Conservation (phyloP, 2,329 filamentous ascomycete species). For the Botryotinia globosa region DNA sequence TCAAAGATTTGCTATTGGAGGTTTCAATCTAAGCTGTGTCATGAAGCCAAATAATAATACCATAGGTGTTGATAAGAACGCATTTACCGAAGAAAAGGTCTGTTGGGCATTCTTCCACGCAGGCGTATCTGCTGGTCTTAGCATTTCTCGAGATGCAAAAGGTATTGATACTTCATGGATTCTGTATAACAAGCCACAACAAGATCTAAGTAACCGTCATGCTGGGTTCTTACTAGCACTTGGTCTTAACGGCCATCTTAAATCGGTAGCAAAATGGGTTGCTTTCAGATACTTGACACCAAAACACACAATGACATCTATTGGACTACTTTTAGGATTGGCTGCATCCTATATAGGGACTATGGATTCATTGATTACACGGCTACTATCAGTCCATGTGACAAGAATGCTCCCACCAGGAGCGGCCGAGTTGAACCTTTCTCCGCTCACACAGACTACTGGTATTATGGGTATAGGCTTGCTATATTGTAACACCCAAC, state of each 20-base stretch:
- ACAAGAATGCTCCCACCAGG: slow-evolving; percentile 90
- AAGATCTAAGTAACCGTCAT: slow-evolving; percentile 91
- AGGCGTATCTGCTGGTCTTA: slow-evolving; percentile 86
- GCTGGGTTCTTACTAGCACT: slow-evolving; percentile 89
- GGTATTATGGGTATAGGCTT: slow-evolving; percentile 96
- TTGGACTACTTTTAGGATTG: slow-evolving; percentile 86
- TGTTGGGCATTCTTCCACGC: slow-evolving; percentile 99
- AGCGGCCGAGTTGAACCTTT: slow-evolving; percentile 90
- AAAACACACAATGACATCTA: slow-evolving; percentile 98
- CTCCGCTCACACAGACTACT: slow-evolving; percentile 88
- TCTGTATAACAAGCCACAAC: slow-evolving; percentile 86
- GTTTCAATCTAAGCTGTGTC: slow-evolving; percentile 87
- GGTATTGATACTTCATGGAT: slow-evolving; percentile 99
- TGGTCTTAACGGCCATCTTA: slow-evolving; percentile 92
- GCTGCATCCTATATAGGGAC: slow-evolving; percentile 93
- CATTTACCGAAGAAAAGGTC: slow-evolving; percentile 93
- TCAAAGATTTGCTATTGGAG: slow-evolving; percentile 83
- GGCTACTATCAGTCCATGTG: slow-evolving; percentile 90
- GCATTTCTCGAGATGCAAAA: slow-evolving; percentile 83
- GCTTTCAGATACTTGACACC: slow-evolving; percentile 99
- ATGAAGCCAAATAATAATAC: slow-evolving; percentile 91
- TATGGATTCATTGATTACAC: slow-evolving; percentile 94
- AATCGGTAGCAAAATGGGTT: slow-evolving; percentile 92
- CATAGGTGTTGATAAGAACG: slow-evolving; percentile 83
- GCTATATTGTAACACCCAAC: slow-evolving; percentile 91